Conservation (phyloP, 768 basidiomycete genomes). For the Galerina marginata region DNA sequence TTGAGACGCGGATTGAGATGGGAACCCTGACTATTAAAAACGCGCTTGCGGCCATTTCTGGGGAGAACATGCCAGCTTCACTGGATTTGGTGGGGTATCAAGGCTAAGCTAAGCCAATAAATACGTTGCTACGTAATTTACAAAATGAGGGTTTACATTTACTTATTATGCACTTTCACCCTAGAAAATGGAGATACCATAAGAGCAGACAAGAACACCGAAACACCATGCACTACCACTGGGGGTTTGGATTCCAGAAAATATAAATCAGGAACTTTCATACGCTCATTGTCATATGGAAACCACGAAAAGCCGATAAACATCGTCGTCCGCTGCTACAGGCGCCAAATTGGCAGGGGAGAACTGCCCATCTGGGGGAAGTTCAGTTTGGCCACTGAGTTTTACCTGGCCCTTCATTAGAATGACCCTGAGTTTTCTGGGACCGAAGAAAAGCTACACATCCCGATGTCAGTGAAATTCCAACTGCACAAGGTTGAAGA, state of each 20-base stretch:
- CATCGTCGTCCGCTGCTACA: constrained; percentile 7
- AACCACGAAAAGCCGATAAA: constrained; percentile 19
- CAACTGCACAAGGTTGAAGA: background rate
- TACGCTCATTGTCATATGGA: background rate
- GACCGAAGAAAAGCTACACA: constrained; percentile 52
- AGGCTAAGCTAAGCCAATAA: too few relatives aligned
- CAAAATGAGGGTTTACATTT: too few relatives aligned
- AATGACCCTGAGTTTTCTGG: constrained; percentile 47
- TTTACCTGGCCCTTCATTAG: constrained; percentile 37
- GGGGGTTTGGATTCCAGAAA: too few relatives aligned
- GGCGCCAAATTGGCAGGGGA: constrained; percentile 18
- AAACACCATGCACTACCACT: too few relatives aligned
- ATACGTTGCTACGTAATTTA: too few relatives aligned
- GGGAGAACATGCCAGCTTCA: constrained; percentile 60
- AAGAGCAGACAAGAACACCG: too few relatives aligned
- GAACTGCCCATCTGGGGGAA: constrained; percentile 17
- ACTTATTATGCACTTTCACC: too few relatives aligned
- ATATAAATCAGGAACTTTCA: background rate
- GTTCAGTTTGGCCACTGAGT: constrained; percentile 26
- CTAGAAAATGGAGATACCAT: too few relatives aligned
- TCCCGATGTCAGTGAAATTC: background rate
- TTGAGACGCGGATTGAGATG: constrained; percentile 86
- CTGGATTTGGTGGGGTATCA: constrained; percentile 25
- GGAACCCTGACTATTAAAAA: constrained; percentile 76
- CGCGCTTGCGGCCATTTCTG: constrained; percentile 60